A percentile compares a stretch with the other conserved stretches of the same genome.
Evolutionary conservation across 306 rosid species (phyloP).

Genomic region (Vicia sativa): DNA sequence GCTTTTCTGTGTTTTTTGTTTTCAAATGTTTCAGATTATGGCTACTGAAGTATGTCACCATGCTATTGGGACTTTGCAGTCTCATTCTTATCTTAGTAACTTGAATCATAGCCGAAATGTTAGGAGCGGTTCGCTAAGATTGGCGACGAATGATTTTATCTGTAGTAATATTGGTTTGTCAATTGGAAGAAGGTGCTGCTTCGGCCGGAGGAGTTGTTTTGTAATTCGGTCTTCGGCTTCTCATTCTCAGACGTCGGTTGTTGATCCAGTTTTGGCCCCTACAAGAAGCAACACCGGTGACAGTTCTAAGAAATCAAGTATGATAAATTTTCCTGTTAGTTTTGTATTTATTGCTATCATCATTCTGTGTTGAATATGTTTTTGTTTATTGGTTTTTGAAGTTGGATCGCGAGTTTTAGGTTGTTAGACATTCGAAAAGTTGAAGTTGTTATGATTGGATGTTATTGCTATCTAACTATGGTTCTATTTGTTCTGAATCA

Average conservation of each 20-base stretch:
- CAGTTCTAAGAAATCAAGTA: conserved; percentile 81
- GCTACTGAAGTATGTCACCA: conserved; percentile 72
- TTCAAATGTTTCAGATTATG: conserved; percentile 68
- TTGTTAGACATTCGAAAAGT: conserved; percentile 9
- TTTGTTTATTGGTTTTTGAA: conserved; percentile 26
- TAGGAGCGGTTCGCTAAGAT: conserved; percentile 45
- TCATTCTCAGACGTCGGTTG: conserved; percentile 73
- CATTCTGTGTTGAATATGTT: neutral
- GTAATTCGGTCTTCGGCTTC: conserved; percentile 65
- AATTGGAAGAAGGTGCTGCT: conserved; percentile 43
- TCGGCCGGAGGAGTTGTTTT: conserved; percentile 38
- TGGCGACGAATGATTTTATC: conserved; percentile 49
- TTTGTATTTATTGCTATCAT: conserved; percentile 3
- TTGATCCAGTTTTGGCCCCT: conserved; percentile 66
- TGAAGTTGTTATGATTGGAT: conserved; percentile 26
- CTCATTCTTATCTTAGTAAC: conserved; percentile 41
- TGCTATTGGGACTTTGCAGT: conserved; percentile 55
- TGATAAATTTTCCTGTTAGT: conserved; percentile 30
- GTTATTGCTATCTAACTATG: conserved; percentile 18
- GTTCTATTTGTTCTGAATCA: conserved; percentile 41
- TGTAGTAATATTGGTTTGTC: conserved; percentile 53
- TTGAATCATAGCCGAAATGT: conserved; percentile 46
- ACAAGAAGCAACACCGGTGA: conserved; percentile 55
- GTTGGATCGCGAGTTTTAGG: conserved; percentile 27
- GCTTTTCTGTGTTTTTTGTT: conserved; percentile 27